A percentile compares a stretch with the other conserved stretches of the same genome.
Evolutionary conservation across 2,329 filamentous ascomycete genomes (phyloP).

Genomic region (Colletotrichum eremochloae): DNA sequence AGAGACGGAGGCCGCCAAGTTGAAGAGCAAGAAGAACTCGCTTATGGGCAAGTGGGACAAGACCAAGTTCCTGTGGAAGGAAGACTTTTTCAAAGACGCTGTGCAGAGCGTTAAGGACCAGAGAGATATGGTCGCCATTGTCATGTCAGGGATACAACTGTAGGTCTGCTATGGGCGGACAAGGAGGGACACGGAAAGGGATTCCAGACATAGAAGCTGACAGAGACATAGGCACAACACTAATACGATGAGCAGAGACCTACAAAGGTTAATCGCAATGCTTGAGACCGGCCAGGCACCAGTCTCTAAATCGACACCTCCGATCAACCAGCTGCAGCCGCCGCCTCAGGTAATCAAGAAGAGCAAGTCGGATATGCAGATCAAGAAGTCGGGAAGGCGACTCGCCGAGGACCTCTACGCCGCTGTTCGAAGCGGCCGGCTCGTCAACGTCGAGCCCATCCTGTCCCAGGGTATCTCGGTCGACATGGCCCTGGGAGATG

Average conservation of each 20-base stretch:
- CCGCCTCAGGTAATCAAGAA: constrained; percentile 6
- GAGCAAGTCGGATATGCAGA: constrained; percentile 25
- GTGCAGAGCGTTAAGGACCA: constrained; percentile 15
- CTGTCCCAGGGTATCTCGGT: constrained; percentile 6
- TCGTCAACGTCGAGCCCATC: constrained; percentile 11
- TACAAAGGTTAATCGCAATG: background rate
- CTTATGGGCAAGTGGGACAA: constrained; percentile 30
- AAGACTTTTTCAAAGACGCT: constrained; percentile 19
- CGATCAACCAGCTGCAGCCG: constrained; percentile 15
- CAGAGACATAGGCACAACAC: constrained; percentile 1
- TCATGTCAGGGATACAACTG: constrained; percentile 2
- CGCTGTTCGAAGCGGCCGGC: constrained; percentile 6
- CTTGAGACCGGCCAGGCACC: background rate
- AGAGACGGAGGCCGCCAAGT: constrained; percentile 6
- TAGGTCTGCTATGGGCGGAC: background rate
- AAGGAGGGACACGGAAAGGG: background rate
- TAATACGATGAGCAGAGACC: background rate
- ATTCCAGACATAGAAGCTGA: background rate
- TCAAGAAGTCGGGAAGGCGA: constrained; percentile 1
- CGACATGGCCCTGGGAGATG: background rate
- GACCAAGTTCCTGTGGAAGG: constrained; percentile 24
- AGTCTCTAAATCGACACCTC: background rate
- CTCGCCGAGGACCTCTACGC: background rate
- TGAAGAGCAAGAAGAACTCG: constrained; percentile 12
- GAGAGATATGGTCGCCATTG: constrained; percentile 5